Percentiles rank a stretch among this genome's conserved stretches.
phyloP scores from a whole-genome alignment of 1,139 yeast genomes.

The Suhomyces anneliseae region DNA sequence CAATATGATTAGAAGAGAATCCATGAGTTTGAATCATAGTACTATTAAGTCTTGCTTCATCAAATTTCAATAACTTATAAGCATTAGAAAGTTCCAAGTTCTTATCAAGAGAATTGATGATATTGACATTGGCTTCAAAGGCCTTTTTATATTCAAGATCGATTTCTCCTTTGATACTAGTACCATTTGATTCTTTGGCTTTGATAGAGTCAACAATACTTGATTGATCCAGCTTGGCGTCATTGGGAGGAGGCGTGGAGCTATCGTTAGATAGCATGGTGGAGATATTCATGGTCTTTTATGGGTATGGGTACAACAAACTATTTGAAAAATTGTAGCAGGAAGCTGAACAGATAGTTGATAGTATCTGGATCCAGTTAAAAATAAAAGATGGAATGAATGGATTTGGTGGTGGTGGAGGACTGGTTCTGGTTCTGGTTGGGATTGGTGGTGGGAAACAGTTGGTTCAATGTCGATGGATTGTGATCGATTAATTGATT shows the following conservation, averaged over 20 bases:
- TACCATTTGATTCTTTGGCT: background rate
- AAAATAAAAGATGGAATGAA: no score
- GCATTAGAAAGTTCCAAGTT: slow-evolving; percentile 27
- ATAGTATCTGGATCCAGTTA: no score
- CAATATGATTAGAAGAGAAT: slow-evolving; percentile 34
- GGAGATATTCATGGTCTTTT: slow-evolving; percentile 35
- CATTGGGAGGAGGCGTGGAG: slow-evolving; percentile 11
- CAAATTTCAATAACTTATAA: slow-evolving; percentile 29
- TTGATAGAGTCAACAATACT: slow-evolving; percentile 5
- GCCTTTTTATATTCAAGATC: slow-evolving; percentile 14
- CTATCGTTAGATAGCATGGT: slow-evolving; percentile 40
- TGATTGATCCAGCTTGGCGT: background rate
- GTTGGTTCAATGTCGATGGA: no score
- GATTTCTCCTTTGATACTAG: background rate
- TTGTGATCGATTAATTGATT: no score
- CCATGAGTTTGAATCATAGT: slow-evolving; percentile 27
- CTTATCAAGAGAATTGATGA: slow-evolving; percentile 31
- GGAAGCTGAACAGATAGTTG: no score
- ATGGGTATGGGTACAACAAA: background rate
- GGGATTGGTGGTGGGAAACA: no score
- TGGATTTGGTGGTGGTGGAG: no score
- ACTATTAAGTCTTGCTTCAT: slow-evolving; percentile 27
- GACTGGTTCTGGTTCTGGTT: no score
- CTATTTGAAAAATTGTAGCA: no score
- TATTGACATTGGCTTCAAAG: slow-evolving; percentile 30